These are phyloP conservation scores for Fusarium dlaminii DNA, from an alignment of 2,329 filamentous ascomycete species.

Conservation along the genomic window DNA sequence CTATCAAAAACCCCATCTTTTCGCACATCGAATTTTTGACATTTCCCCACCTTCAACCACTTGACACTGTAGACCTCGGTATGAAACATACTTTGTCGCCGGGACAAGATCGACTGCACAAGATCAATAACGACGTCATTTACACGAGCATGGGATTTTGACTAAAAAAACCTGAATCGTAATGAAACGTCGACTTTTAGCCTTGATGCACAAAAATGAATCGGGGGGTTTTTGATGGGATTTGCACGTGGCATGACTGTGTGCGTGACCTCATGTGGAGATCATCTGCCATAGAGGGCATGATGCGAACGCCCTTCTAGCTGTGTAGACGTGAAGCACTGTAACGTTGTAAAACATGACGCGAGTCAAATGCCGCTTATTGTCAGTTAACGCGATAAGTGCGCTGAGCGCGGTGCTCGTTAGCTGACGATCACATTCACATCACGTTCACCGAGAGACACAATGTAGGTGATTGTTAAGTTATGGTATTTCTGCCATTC, in stretches of 20 bases:
- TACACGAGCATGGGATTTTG: background rate
- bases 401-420: background rate
- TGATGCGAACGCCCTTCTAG: conserved; percentile 15
- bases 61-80: background rate
- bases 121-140: conserved; percentile 19
- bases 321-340: background rate
- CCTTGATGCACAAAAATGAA: conserved; percentile 2
- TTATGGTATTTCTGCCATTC: conserved; percentile 53
- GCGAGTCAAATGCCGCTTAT: background rate
- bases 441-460: background rate
- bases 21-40: background rate
- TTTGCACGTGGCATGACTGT: conserved; percentile 26
- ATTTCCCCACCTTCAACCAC: background rate
- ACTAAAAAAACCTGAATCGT: background rate
- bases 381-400: background rate
- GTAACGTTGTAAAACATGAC: conserved; percentile 17
- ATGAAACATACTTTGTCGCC: background rate
- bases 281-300: conserved; percentile 38
- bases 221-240: background rate
- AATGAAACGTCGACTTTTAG: conserved; percentile 5
- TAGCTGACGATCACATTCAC: background rate
- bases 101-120: conserved; percentile 6
- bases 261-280: conserved; percentile 40
- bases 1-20: background rate
- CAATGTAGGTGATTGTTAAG: conserved; percentile 7